phyloP scores from a whole-genome alignment of 1,139 yeast genomes.

The Yamadazyma friedrichii region DNA sequence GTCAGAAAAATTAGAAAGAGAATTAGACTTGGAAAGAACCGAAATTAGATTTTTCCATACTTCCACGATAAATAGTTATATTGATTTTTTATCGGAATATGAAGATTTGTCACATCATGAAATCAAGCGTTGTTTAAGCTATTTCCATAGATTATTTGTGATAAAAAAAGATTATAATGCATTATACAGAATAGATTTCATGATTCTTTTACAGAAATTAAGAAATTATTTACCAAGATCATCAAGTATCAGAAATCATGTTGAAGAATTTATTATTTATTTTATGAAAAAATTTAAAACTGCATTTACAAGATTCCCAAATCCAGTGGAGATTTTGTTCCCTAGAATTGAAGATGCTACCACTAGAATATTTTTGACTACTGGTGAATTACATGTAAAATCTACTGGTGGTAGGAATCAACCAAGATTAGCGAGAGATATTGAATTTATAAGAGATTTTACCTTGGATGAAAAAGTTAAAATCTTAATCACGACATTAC shows the following conservation, averaged over 20 bases:
- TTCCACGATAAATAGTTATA: slow-evolving; percentile 49
- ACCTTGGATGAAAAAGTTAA: slow-evolving; percentile 37
- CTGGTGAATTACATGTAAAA: slow-evolving; percentile 49
- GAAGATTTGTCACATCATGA: slow-evolving; percentile 62
- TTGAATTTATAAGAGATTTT: slow-evolving; percentile 39
- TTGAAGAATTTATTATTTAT: slow-evolving; percentile 64
- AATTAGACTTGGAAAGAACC: slow-evolving; percentile 46
- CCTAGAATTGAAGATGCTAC: slow-evolving; percentile 53
- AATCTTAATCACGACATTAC: slow-evolving; percentile 49
- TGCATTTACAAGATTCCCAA: slow-evolving; percentile 50
- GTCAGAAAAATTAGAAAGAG: slow-evolving; percentile 46
- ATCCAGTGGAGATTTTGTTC: slow-evolving; percentile 69
- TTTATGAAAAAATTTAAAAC: slow-evolving; percentile 63
- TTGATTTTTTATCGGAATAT: slow-evolving; percentile 51
- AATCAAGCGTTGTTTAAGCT: slow-evolving; percentile 64
- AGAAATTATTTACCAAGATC: slow-evolving; percentile 31
- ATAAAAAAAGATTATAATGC: slow-evolving; percentile 57
- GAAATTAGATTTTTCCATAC: slow-evolving; percentile 44
- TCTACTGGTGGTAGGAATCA: slow-evolving; percentile 19
- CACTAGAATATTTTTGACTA: slow-evolving; percentile 36
- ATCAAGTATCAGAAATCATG: slow-evolving; percentile 50
- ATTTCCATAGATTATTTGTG: slow-evolving; percentile 71
- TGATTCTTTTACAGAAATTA: slow-evolving; percentile 40
- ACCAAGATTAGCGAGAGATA: slow-evolving; percentile 31
- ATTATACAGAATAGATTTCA: slow-evolving; percentile 73